phyloP scores from a whole-genome alignment of 306 rosid species.

The Castanea crenata region DNA sequence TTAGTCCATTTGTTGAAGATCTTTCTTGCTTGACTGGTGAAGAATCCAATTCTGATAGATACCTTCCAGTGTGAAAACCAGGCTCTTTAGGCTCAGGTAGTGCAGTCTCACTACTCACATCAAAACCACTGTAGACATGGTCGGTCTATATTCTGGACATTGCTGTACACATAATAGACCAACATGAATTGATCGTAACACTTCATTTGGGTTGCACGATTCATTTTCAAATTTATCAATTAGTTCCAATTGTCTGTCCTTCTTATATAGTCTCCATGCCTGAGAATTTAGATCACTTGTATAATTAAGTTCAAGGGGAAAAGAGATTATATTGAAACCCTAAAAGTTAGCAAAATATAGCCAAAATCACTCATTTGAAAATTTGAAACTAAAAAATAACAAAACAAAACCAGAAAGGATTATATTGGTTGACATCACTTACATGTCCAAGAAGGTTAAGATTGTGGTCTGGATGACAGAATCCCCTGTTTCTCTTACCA shows the following conservation, averaged over 20 bases:
- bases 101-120: constrained; percentile 40
- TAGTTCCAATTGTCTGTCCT: too few species aligned
- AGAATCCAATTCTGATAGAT: background rate
- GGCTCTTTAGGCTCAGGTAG: constrained; percentile 51
- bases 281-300: background rate
- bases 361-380: too few species aligned
- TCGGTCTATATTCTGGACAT: constrained; percentile 34
- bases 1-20: constrained; percentile 30
- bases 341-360: background rate
- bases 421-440: background rate
- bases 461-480: constrained; percentile 20
- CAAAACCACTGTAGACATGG: constrained; percentile 44
- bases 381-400: background rate
- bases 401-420: background rate
- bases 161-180: too few species aligned
- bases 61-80: constrained; percentile 23
- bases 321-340: background rate
- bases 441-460: constrained; percentile 53
- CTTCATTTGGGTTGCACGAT: background rate
- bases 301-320: background rate
- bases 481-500: constrained; percentile 49
- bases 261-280: too few species aligned
- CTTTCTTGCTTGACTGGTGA: background rate
- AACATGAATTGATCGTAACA: too few species aligned
- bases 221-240: too few species aligned